Conservation (phyloP, 306 rosid genomes). For the Trifolium fragiferum region DNA sequence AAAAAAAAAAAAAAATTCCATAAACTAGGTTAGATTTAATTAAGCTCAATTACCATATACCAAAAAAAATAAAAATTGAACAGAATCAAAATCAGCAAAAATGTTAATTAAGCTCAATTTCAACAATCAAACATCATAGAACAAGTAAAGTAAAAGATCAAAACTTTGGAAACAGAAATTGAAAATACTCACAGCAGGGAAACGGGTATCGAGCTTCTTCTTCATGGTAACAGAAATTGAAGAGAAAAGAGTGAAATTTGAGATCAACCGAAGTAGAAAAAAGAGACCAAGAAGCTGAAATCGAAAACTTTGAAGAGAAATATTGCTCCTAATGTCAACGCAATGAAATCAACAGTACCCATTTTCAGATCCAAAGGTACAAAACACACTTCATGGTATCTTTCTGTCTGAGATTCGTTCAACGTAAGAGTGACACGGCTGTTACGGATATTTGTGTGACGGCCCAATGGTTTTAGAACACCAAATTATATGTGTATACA, state of each 20-base stretch:
- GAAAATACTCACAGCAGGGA: constrained; percentile 82
- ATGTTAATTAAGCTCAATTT: background rate
- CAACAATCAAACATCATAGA: constrained; percentile 35
- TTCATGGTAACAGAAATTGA: constrained; percentile 69
- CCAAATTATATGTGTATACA: too few species aligned
- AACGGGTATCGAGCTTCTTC: constrained; percentile 99
- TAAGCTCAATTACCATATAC: background rate
- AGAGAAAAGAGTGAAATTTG: constrained; percentile 13
- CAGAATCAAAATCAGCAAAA: background rate
- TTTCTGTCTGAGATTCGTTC: constrained; percentile 37
- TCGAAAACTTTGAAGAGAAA: constrained; percentile 47
- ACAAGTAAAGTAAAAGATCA: constrained; percentile 2
- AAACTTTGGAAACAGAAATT: background rate
- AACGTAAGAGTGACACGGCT: background rate
- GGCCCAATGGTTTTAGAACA: constrained; percentile 41
- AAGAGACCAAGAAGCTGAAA: constrained; percentile 40
- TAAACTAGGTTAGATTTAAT: background rate
- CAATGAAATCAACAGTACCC: constrained; percentile 52
- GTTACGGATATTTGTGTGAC: constrained; percentile 30
- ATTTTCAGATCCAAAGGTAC: constrained; percentile 67
- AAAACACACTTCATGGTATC: constrained; percentile 19
- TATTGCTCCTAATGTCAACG: constrained; percentile 33
- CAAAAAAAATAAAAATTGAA: background rate
- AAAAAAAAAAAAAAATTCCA: background rate
- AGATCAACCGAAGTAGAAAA: constrained; percentile 23